Evolutionary conservation across 73 alveolate species (phyloP), one percentile per base, ranked within the genome.

Genomic region (Paramecium octaurelia): DNA sequence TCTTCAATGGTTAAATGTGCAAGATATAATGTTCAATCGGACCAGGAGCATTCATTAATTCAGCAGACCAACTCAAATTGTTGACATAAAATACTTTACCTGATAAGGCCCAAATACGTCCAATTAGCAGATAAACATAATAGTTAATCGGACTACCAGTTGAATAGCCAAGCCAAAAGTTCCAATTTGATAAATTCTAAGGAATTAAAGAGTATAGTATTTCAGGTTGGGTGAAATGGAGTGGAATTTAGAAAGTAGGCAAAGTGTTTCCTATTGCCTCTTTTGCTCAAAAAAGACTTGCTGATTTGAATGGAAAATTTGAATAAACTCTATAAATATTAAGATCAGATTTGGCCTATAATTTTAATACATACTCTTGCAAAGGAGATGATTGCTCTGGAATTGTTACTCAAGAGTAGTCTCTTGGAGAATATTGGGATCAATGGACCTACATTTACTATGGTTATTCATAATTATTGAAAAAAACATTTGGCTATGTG

Each of bases 171-270:
- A 75, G 42, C 21, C 36, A 21, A 34, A 38, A 75, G 27, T 75
- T 75, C 24, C 5, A 42, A 38, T 75, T 75, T 42, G 60, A 75
- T 75, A 75, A 75, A 16, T 75, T 38, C 34, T 75, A 75, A 75
- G 88, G 88, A 21, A 23, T 75, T 20, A 75, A 75, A 75, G 88
- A 75, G 38, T 75, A 75, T 36, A 38, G 68, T 38, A 75, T 75
- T 14, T 75, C 88, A 75, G 88, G 88, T 11, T 75, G 88, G 88
- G 58, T 75, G 10, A 75, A 75, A 75, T 75, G 88, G 88, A 75
- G 68, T 23, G 88, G 88, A 12, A 24, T 42, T 8, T n/a, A 75
- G 12, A 42, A 38, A 20, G 27, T 42, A 2, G 88, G 88, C 2
- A 75, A 75, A 36, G 59, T 75, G 16, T 75, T 12, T 38, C 38